Evolutionary conservation across 2,329 filamentous ascomycete genomes (phyloP), one percentile per base, ranked within the genome.

Genomic region (Kalmusia sp.): DNA sequence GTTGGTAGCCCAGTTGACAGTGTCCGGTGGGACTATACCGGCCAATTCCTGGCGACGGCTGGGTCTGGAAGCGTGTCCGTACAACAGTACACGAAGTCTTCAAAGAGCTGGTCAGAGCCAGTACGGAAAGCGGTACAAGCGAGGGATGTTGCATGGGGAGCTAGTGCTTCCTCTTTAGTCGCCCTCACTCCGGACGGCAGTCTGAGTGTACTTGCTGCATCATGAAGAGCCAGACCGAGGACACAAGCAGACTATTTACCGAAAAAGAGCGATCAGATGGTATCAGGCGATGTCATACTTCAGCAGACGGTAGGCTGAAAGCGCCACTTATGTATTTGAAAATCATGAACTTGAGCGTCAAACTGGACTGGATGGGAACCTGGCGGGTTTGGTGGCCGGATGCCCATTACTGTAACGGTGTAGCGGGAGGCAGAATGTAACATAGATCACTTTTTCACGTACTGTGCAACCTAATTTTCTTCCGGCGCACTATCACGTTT

Each of bases 11-110:
- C 85, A n/a, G 86, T 96, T 41, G 84, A 90, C 56, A 86, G 84
- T 34, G 82, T 97, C 59, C 82, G 83, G 43, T 99, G 93, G 93
- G 95, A 99, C 71, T 97, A 96, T 79, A 95, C 91, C 6, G 93
- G 93, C 37, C 93, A 97, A 76, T 99, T 90, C 79, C 81, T 99
- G 48, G 90, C 93, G 22, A 89, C 90, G 11, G 90, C 86, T 3
- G 93, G 93, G 6, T 83, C 88, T 3, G 87, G 88, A 38, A 92
- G 92, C 24, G 79, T 97, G 40, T 91, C 90, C 4, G 91, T 99
- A 34, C 91, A 95, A 74, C 90, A 96, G 68, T 99, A 96, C 76
- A 84, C 85, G 58, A 99, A 98, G 82, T 81, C 87, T 47, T 83
- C 86, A 57, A 99, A 96, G 84, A 82, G 84, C 52, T 99, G 95